These are phyloP conservation scores for Candida silvatica DNA, from an alignment of 805 yeast genomes.

Conservation along the genomic window DNA sequence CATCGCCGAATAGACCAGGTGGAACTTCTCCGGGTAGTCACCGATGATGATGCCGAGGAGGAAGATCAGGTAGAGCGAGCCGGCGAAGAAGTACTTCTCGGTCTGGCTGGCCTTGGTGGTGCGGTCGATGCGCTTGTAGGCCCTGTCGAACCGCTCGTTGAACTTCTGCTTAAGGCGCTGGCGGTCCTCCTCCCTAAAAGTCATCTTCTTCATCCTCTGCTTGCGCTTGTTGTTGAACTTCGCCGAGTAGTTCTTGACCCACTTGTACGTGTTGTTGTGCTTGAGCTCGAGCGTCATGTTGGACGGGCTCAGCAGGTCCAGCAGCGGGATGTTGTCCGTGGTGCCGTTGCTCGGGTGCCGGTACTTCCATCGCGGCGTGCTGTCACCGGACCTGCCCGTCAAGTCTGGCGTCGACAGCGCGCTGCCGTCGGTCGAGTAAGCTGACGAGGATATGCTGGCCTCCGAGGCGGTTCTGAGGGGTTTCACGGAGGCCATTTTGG, in stretches of 20 bases:
- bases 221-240: slow-evolving; percentile 18
- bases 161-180: slow-evolving; percentile 16
- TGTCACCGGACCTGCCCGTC: neutral
- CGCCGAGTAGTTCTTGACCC: slow-evolving; percentile 18
- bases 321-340: slow-evolving; percentile 20
- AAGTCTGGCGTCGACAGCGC: slow-evolving; percentile 1
- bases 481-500: neutral
- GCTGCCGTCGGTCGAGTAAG: neutral
- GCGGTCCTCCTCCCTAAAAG: slow-evolving; percentile 19
- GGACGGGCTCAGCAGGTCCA: slow-evolving; percentile 24
- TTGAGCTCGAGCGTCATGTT: slow-evolving; percentile 12
- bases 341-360: slow-evolving; percentile 10
- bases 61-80: slow-evolving; percentile 61
- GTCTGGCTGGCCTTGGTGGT: slow-evolving; percentile 38
- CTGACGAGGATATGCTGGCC: too few species aligned
- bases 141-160: slow-evolving; percentile 25
- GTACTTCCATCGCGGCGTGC: slow-evolving; percentile 1
- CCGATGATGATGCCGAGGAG: slow-evolving; percentile 72
- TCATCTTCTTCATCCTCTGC: slow-evolving; percentile 16
- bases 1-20: slow-evolving; percentile 58
- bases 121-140: slow-evolving; percentile 28
- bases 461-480: too few species aligned
- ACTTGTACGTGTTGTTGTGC: slow-evolving; percentile 18
- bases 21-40: slow-evolving; percentile 67
- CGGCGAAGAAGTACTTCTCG: slow-evolving; percentile 77